A percentile compares a stretch with the other conserved stretches of the same genome.
These are phyloP conservation scores for Lentinus brumalis DNA, from an alignment of 768 basidiomycete species.

Conservation along the genomic window DNA sequence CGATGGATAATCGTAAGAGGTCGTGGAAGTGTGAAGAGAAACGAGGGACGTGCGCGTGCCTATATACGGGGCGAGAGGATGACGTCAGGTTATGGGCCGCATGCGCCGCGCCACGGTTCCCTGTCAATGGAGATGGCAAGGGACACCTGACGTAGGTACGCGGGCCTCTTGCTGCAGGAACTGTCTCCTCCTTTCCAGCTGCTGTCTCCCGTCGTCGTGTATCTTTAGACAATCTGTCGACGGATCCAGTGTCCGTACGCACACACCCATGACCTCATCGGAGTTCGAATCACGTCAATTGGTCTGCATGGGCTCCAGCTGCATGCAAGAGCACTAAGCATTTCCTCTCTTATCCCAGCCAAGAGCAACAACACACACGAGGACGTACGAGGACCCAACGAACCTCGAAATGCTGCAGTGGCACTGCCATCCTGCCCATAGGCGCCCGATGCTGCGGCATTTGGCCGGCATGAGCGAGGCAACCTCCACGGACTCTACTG, in stretches of 20 bases:
- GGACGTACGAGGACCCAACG: too few species aligned
- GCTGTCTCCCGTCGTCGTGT: too few species aligned
- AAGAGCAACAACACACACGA: too few species aligned
- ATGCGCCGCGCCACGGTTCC: background rate
- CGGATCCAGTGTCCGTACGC: background rate
- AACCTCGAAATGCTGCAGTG: too few species aligned
- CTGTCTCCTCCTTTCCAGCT: background rate
- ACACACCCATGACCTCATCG: background rate
- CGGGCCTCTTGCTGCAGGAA: background rate
- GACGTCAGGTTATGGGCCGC: background rate
- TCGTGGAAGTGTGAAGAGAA: slow-evolving; percentile 3
- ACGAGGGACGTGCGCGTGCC: background rate
- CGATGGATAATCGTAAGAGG: slow-evolving; percentile 8
- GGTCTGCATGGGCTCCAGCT: background rate
- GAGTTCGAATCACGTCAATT: background rate
- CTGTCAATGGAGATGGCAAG: too few species aligned
- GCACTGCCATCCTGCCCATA: too few species aligned
- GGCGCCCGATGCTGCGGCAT: too few species aligned
- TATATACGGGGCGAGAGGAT: background rate
- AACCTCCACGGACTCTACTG: background rate
- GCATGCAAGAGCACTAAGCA: too few species aligned
- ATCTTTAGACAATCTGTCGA: too few species aligned
- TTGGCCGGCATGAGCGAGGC: background rate
- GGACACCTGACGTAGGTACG: background rate
- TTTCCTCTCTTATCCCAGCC: too few species aligned